phyloP scores from a whole-genome alignment of 306 rosid species.

The Spatholobus suberectus region DNA sequence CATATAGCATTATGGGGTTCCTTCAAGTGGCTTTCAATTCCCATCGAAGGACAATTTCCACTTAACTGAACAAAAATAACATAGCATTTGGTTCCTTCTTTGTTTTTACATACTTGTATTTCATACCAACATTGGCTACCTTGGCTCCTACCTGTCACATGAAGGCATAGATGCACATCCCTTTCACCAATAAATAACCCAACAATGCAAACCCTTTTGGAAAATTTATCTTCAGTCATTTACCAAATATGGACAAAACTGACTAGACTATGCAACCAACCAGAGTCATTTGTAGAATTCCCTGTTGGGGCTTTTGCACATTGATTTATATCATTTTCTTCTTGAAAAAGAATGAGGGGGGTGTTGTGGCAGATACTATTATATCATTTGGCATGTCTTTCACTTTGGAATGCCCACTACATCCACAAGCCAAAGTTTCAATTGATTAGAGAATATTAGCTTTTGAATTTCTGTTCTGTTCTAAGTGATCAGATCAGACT shows the following conservation, averaged over 20 bases:
- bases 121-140: conserved; percentile 47
- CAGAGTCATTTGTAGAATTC: conserved; percentile 42
- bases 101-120: conserved; percentile 43
- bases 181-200: conserved; percentile 47
- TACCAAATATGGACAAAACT: conserved; percentile 43
- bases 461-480: conserved; percentile 46
- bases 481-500: conserved; percentile 56
- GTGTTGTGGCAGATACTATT: conserved; percentile 36
- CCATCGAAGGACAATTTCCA: conserved; percentile 56
- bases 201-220: conserved; percentile 44
- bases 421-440: conserved; percentile 34
- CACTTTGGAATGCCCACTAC: conserved; percentile 45
- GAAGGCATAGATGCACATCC: conserved; percentile 63
- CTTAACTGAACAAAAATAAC: conserved; percentile 49
- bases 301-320: conserved; percentile 30
- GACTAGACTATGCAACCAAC: conserved; percentile 53
- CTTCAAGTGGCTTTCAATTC: conserved; percentile 62
- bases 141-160: conserved; percentile 57
- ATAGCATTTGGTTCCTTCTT: conserved; percentile 56
- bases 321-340: conserved; percentile 39
- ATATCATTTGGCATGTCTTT: conserved; percentile 35
- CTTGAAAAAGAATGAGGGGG: conserved; percentile 12
- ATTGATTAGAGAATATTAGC: conserved; percentile 51
- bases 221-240: conserved; percentile 37
- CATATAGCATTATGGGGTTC: conserved; percentile 52